Base-by-base conservation (phyloP, 441 rosid genomes). In the Erysimum pusillum region DNA sequence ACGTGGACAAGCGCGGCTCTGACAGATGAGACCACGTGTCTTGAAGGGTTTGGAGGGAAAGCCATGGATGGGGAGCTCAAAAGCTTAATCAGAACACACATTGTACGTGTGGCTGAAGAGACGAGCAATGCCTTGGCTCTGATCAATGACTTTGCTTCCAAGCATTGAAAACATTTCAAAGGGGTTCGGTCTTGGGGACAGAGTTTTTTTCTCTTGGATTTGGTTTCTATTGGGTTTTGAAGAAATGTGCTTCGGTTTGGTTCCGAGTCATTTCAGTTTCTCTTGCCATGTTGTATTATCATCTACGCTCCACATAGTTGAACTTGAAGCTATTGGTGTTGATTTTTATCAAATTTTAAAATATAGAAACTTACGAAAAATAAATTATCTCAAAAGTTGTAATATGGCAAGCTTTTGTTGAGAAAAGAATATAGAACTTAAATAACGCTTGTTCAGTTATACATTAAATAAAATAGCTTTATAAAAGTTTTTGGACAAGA, bases 1-100 rank as follows among this genome's bases (percentile, higher is more conserved):
- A 96, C 98, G 0, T 96, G 98, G 98, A 89, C 90, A 42, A 96
- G 98, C 42, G 97, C 99, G 2, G 97, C 97, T 62, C 73, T 87
- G 52, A 96, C 99, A n/a, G 97, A 96, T 59, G 97, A 82, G 80
- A 84, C 63, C 38, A 91, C 98, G 31, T 96, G 99, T 71, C 58
- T 84, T 61, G 99, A 96, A 74, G 98, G 93, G 75, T 96, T 91
- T 20, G 82, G 85, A 8, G 95, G 91, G 38, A 85, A 84, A 73
- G 86, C 85, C 13, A 66, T 89, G 85, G 67, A 90, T 35, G 96
- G 98, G 1, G 88, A 79, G 71, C 15, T 95, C 11, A 95, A 91
- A 86, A 67, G 63, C 39, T 84, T 88, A 6, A 78, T 95, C 14
- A 75, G 86, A 67, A 69, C 71, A 38, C 84, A 83, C 67, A 66